Evolutionary conservation across 2,329 filamentous ascomycete genomes (phyloP).

Genomic region (Cladosporium sp.): DNA sequence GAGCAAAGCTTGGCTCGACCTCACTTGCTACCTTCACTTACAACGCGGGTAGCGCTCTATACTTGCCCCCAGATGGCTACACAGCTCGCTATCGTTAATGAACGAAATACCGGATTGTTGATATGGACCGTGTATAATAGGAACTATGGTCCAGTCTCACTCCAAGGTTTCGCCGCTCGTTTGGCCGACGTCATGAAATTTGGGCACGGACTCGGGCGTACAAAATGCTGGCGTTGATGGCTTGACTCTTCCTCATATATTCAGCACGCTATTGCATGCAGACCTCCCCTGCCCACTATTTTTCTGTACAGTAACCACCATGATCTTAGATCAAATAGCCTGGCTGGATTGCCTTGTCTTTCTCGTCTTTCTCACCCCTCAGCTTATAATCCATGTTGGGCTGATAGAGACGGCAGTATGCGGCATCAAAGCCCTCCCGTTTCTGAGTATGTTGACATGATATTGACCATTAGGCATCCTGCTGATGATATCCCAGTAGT

Average conservation of each 20-base stretch:
- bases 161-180: constrained; percentile 1
- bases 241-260: constrained; percentile 1
- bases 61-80: too few species aligned
- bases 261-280: too few species aligned
- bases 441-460: constrained; percentile 52
- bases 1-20: background rate
- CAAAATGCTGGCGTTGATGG: constrained; percentile 4
- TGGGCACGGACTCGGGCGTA: constrained; percentile 4
- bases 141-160: background rate
- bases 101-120: too few species aligned
- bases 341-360: constrained; percentile 73
- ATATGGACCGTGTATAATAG: too few species aligned
- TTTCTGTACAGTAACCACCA: constrained; percentile 32
- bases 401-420: constrained; percentile 55
- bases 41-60: too few species aligned
- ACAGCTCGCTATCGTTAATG: too few species aligned
- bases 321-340: constrained; percentile 71
- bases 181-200: constrained; percentile 11
- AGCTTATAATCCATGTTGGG: constrained; percentile 65
- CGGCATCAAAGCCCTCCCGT: constrained; percentile 61
- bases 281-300: background rate
- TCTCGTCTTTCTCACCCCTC: constrained; percentile 63
- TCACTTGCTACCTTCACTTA: background rate
- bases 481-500: constrained; percentile 42
- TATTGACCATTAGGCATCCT: background rate